Conservation (phyloP, 2,329 filamentous ascomycete species). For the Knufia petricola region DNA sequence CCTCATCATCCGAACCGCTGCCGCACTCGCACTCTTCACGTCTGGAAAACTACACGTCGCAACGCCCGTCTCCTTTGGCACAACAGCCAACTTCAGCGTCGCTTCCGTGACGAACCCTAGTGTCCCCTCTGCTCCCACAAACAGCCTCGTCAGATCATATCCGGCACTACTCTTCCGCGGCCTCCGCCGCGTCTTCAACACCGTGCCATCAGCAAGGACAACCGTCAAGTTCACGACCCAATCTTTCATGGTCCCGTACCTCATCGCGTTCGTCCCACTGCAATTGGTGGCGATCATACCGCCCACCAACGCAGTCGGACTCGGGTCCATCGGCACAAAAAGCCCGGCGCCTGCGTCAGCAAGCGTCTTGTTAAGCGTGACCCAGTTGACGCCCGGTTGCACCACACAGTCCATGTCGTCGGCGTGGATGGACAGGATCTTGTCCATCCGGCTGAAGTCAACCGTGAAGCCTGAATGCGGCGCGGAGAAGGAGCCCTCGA, state of each 20-base stretch:
- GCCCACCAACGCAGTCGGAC: conserved; percentile 51
- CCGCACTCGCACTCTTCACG: conserved; percentile 64
- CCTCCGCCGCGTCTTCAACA: conserved; percentile 62
- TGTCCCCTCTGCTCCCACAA: conserved; percentile 74
- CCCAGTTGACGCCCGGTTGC: conserved; percentile 87
- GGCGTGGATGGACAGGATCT: conserved; percentile 67
- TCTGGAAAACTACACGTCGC: conserved; percentile 71
- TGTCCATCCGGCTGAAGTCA: conserved; percentile 81
- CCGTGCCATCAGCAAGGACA: conserved; percentile 57
- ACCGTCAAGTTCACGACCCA: conserved; percentile 64
- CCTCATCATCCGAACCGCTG: conserved; percentile 67
- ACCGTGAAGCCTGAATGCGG: conserved; percentile 80
- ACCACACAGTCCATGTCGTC: conserved; percentile 90
- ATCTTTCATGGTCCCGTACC: conserved; percentile 69
- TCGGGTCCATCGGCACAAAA: conserved; percentile 86
- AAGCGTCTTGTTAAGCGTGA: conserved; percentile 69
- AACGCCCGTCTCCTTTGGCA: conserved; percentile 66
- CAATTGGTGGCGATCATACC: conserved; percentile 61
- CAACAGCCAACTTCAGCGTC: conserved; percentile 67
- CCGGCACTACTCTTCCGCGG: conserved; percentile 73
- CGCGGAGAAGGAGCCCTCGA: conserved; percentile 85
- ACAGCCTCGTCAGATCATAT: conserved; percentile 71
- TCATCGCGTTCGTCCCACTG: conserved; percentile 50
- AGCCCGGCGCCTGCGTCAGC: conserved; percentile 57
- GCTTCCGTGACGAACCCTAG: conserved; percentile 74